Base-by-base conservation (phyloP, 2,329 filamentous ascomycete genomes). In the Cladosporium colombiae region DNA sequence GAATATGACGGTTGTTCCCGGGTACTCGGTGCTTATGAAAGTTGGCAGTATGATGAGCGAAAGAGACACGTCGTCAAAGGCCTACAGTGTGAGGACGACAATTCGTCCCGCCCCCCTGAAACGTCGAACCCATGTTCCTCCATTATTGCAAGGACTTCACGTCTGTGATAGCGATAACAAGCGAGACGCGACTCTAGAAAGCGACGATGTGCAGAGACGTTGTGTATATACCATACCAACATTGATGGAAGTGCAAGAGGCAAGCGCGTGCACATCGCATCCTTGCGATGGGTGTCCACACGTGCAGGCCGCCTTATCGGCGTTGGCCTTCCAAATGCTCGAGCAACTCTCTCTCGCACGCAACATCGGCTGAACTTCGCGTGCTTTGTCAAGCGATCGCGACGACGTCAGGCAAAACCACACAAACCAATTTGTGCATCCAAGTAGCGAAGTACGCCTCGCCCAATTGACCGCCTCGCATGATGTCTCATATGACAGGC, bases 401-500 rank as follows among this genome's bases (percentile, higher is more conserved):
- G 55, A 57, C 55, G 40, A 25, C 33, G 13, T 18, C 33, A 37
- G 23, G 33, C 10, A 14, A 40, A 21, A 25, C 21, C 55, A 40
- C 55, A 33, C 55, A 40, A 35, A 40, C 3, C 4, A 57, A 2
- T 11, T n/a, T 21, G n/a, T 21, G 33, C 55, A 57, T 57, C 29
- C 2, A 57, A 33, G 11, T 57, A 27, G 37, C 52, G n/a, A 33
- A 33, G 52, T 33, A 29, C 18, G 16, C 29, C 7, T 53, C 5
- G 13, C 27, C 50, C 31, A 29, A 59, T 35, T 44, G 56, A 59
- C 56, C 56, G 56, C 56, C 57, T 29, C 35, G 33, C 23, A 25
- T 25, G n/a, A 57, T 57, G 55, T 57, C 55, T 57, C 55, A 33
- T 35, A 57, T 21, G 29, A 21, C 31, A 55, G 52, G 29, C 40